Evolutionary conservation across 1,284 basidiomycete genomes (phyloP).

Genomic region (Leccinum huronense): DNA sequence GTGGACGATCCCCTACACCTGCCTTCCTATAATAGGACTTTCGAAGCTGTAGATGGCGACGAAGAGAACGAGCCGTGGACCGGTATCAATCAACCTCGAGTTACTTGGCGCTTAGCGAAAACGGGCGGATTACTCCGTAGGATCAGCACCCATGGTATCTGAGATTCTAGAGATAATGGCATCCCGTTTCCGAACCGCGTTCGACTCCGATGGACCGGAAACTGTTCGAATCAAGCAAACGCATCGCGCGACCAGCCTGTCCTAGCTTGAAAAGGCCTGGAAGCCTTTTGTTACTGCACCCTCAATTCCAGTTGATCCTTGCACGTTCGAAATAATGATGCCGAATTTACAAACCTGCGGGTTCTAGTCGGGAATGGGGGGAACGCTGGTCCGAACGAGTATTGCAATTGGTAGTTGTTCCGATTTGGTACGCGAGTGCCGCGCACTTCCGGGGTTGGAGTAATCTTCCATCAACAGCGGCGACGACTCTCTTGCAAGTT

Average conservation of each 20-base stretch:
- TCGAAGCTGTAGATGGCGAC: neutral
- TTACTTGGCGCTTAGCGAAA: neutral
- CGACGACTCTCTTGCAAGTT: neutral
- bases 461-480: neutral
- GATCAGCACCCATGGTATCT: neutral
- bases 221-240: slow-evolving; percentile 5
- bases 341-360: neutral
- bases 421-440: neutral
- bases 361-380: neutral
- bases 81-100: slow-evolving; percentile 1
- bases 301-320: slow-evolving; percentile 4
- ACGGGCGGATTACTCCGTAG: neutral
- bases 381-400: neutral
- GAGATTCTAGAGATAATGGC: neutral
- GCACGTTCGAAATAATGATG: neutral
- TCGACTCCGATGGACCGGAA: neutral
- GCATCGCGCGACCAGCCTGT: neutral
- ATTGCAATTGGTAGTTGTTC: neutral
- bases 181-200: slow-evolving; percentile 3
- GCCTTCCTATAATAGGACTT: slow-evolving; percentile 8
- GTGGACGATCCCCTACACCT: neutral
- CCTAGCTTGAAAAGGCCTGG: neutral
- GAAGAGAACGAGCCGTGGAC: neutral
- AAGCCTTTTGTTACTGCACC: neutral
- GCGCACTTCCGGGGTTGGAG: neutral